Conservation (phyloP, 108 stramenopile genomes). For the Fragilaria radians region DNA sequence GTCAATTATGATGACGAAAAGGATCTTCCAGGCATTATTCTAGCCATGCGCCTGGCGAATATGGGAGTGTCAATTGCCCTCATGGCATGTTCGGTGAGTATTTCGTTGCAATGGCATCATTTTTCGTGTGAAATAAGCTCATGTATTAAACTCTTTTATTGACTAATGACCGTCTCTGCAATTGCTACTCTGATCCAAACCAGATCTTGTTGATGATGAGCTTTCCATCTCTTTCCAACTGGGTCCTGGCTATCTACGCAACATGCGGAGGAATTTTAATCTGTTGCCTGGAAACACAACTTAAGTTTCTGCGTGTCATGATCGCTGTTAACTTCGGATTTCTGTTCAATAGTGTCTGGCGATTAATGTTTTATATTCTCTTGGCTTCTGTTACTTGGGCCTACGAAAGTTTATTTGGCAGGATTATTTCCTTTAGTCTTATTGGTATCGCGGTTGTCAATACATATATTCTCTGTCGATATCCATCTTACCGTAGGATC, state of each 20-base stretch:
- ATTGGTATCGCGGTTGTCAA: slow-evolving; percentile 57
- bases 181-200: no score
- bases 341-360: slow-evolving; percentile 60
- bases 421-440: slow-evolving; percentile 33
- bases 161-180: no score
- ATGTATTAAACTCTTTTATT: no score
- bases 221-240: slow-evolving; percentile 43
- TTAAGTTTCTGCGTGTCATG: slow-evolving; percentile 77
- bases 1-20: slow-evolving; percentile 33
- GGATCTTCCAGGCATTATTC: slow-evolving; percentile 63
- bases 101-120: no score
- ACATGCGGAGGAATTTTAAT: slow-evolving; percentile 67
- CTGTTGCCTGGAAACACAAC: slow-evolving; percentile 84
- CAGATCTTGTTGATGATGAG: slow-evolving; percentile 43
- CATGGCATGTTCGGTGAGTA: slow-evolving; percentile 57
- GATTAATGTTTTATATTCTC: slow-evolving; percentile 74
- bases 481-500: slow-evolving; percentile 72
- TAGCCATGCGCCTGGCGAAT: slow-evolving; percentile 68
- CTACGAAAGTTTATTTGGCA: slow-evolving; percentile 51
- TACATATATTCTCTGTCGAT: slow-evolving; percentile 72
- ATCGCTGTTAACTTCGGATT: slow-evolving; percentile 87
- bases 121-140: no score
- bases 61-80: slow-evolving; percentile 57
- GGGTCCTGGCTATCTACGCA: slow-evolving; percentile 71
- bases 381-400: slow-evolving; percentile 58